Percentiles rank a stretch among this genome's conserved stretches.
Evolutionary conservation across 1,284 basidiomycete genomes (phyloP).

Genomic region (Ustilago curta): DNA sequence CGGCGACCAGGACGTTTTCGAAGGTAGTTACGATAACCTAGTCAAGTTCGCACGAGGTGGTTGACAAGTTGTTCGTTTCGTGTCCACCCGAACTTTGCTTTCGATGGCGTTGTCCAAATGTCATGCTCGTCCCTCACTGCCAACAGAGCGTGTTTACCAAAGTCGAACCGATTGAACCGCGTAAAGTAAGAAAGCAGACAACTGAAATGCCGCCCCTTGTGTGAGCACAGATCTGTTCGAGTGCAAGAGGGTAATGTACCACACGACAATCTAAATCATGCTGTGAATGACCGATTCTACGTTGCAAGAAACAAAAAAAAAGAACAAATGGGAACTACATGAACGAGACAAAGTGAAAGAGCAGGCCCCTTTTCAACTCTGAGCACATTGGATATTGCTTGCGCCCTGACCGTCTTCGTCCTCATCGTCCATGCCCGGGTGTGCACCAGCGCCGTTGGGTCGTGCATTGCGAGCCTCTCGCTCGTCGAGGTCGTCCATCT

Average conservation of each 20-base stretch:
- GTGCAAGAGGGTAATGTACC: no score
- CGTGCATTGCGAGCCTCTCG: conserved; percentile 75
- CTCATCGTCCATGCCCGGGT: conserved; percentile 81
- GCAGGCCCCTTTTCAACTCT: conserved; percentile 32
- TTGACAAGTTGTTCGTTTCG: neutral
- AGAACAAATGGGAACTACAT: neutral
- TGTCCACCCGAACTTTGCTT: neutral
- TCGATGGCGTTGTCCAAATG: neutral
- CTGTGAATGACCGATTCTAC: conserved; percentile 10
- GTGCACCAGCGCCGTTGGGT: conserved; percentile 69
- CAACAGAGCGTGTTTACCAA: no score
- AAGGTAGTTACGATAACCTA: conserved; percentile 57
- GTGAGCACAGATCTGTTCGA: no score
- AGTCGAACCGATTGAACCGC: no score
- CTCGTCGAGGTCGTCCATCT: conserved; percentile 84
- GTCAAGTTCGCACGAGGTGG: conserved; percentile 42
- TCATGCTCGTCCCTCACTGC: neutral
- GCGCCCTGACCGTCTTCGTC: conserved; percentile 70
- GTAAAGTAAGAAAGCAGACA: no score
- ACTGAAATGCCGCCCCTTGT: no score
- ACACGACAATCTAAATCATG: conserved; percentile 1
- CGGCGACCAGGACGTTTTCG: conserved; percentile 74
- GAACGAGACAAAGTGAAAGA: neutral
- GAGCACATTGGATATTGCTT: conserved; percentile 62
- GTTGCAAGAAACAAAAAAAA: conserved; percentile 9